phyloP scores from a whole-genome alignment of 2,329 filamentous ascomycete species.

The Xylariaceae sp. region DNA sequence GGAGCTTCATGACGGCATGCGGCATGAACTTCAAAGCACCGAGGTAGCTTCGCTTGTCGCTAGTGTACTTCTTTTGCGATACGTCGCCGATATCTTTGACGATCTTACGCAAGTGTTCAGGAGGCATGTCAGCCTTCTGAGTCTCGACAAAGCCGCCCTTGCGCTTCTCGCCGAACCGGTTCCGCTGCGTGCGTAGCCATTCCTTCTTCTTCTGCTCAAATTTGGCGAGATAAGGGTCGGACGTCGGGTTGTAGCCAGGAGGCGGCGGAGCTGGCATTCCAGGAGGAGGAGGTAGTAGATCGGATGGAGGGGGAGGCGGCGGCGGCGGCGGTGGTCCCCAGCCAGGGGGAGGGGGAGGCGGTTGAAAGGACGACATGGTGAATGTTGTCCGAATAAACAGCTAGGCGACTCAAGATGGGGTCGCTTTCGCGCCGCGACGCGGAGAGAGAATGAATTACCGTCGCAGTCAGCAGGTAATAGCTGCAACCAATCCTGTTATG shows the following conservation, averaged over 20 bases:
- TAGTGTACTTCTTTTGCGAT: conserved; percentile 98
- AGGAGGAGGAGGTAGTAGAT: conserved; percentile 52
- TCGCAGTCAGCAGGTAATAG: conserved; percentile 18
- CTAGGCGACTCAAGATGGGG: conserved; percentile 23
- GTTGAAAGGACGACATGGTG: conserved; percentile 47
- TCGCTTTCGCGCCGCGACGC: conserved; percentile 33
- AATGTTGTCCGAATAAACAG: conserved; percentile 16
- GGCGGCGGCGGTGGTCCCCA: conserved; percentile 47
- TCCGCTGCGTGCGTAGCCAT: conserved; percentile 88
- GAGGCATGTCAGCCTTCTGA: conserved; percentile 97
- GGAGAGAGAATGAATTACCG: conserved; percentile 18
- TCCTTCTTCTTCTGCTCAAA: conserved; percentile 98
- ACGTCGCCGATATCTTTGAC: conserved; percentile 98
- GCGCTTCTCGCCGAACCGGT: conserved; percentile 93
- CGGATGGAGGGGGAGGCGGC: conserved; percentile 53
- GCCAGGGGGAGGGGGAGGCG: conserved; percentile 53
- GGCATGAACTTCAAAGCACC: conserved; percentile 99
- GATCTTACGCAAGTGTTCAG: conserved; percentile 96
- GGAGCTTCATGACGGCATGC: conserved; percentile 89
- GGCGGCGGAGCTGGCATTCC: conserved; percentile 65
- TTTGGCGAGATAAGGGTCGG: conserved; percentile 82
- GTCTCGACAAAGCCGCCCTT: conserved; percentile 96
- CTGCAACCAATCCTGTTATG: background rate
- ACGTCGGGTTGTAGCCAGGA: conserved; percentile 74
- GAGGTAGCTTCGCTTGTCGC: conserved; percentile 95